Conservation (phyloP, 768 basidiomycete species). For the Dictyophora rubrovolvata region DNA sequence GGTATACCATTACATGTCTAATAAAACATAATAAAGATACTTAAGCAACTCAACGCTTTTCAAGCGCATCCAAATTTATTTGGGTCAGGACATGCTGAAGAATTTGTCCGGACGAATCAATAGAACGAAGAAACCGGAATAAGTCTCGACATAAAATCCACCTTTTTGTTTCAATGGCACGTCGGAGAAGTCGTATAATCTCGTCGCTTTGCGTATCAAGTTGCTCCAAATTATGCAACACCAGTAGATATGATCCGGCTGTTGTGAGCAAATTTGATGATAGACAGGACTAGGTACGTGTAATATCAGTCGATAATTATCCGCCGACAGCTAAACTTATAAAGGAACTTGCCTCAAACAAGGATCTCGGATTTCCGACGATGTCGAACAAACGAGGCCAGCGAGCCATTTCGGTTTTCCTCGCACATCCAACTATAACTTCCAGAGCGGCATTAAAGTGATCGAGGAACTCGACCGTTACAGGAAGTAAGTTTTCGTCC, state of each 20-base stretch:
- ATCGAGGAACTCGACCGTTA: slow-evolving; percentile 83
- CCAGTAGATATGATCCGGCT: slow-evolving; percentile 86
- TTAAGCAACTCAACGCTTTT: neutral
- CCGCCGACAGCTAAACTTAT: neutral
- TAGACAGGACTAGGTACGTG: slow-evolving; percentile 61
- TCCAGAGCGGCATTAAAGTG: slow-evolving; percentile 87
- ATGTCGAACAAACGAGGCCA: slow-evolving; percentile 86
- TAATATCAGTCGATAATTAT: neutral
- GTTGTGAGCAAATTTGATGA: slow-evolving; percentile 65
- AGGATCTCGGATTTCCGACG: slow-evolving; percentile 79
- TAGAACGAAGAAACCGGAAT: slow-evolving; percentile 82
- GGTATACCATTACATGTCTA: neutral
- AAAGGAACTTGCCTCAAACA: slow-evolving; percentile 69
- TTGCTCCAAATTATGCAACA: slow-evolving; percentile 88
- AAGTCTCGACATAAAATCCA: slow-evolving; percentile 91
- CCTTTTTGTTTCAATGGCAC: slow-evolving; percentile 67
- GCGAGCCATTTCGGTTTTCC: slow-evolving; percentile 88
- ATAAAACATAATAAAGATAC: neutral
- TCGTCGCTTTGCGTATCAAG: slow-evolving; percentile 69
- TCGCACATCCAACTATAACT: slow-evolving; percentile 90
- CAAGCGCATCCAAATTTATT: neutral
- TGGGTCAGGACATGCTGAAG: slow-evolving; percentile 52
- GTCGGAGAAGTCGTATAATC: slow-evolving; percentile 67
- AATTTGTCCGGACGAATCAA: slow-evolving; percentile 76
- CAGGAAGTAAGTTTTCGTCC: slow-evolving; percentile 40